Percentiles rank a stretch among this genome's conserved stretches.
Evolutionary conservation across 371 early-diverging fungal species (phyloP).

Genomic region (Capillidium heterosporum): DNA sequence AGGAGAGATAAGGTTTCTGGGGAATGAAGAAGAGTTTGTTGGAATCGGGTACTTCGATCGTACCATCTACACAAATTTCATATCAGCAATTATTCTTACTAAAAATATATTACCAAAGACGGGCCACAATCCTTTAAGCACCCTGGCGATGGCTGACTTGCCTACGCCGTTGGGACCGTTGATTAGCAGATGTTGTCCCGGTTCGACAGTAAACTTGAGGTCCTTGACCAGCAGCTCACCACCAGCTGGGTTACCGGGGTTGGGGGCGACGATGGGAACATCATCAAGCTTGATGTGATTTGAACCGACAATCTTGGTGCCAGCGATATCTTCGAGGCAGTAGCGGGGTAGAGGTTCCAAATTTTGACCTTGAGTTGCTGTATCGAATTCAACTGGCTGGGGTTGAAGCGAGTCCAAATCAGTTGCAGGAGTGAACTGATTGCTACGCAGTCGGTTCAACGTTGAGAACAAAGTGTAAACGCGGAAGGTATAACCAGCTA

Average conservation of each 20-base stretch:
- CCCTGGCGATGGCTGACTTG: constrained; percentile 61
- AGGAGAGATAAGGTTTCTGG: constrained; percentile 71
- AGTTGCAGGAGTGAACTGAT: background rate
- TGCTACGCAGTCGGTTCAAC: constrained; percentile 29
- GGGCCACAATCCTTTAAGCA: constrained; percentile 78
- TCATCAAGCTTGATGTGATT: constrained; percentile 34
- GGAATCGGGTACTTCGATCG: constrained; percentile 37
- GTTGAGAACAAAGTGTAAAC: constrained; percentile 58
- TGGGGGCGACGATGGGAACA: constrained; percentile 48
- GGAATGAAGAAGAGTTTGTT: constrained; percentile 71
- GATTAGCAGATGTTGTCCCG: constrained; percentile 44
- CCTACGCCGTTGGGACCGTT: constrained; percentile 74
- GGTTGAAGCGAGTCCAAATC: constrained; percentile 8
- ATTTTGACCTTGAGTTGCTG: constrained; percentile 19
- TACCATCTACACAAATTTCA: constrained; percentile 23
- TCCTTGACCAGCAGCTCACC: constrained; percentile 43
- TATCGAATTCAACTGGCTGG: constrained; percentile 30
- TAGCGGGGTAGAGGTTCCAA: constrained; percentile 39
- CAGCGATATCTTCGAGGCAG: constrained; percentile 29
- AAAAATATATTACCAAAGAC: constrained; percentile 27
- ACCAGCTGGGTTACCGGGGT: constrained; percentile 31
- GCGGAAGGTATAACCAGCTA: constrained; percentile 70
- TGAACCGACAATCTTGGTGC: constrained; percentile 20
- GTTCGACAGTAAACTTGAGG: constrained; percentile 33
- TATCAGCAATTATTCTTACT: background rate